phyloP scores from a whole-genome alignment of 31 red algal species.

The Asparagopsis taxiformis region DNA sequence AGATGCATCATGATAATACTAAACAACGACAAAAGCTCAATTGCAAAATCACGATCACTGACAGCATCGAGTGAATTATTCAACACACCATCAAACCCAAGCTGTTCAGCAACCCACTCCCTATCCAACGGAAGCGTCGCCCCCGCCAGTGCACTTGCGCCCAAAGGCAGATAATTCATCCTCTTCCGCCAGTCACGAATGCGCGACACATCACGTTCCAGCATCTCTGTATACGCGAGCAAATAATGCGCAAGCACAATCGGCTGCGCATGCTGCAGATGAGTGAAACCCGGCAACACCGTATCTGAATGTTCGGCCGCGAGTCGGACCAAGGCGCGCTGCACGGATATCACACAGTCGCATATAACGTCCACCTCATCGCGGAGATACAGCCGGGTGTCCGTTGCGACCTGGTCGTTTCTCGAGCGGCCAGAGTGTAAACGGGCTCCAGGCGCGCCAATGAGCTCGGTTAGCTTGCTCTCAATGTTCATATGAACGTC shows the following conservation, averaged over 20 bases:
- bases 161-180: constrained; percentile 87
- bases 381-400: constrained; percentile 89
- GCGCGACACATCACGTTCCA: constrained; percentile 75
- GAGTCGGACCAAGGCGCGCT: constrained; percentile 71
- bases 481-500: constrained; percentile 99
- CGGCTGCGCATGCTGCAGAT: constrained; percentile 98
- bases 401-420: constrained; percentile 98
- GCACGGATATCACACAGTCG: constrained; percentile 36
- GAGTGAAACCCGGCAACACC: constrained; percentile 95
- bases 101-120: constrained; percentile 55
- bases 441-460: constrained; percentile 73
- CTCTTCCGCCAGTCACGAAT: constrained; percentile 72
- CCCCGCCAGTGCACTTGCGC: constrained; percentile 85
- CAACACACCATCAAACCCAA: constrained; percentile 77
- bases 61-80: constrained; percentile 94
- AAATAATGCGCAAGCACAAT: constrained; percentile 91
- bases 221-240: constrained; percentile 96
- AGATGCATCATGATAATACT: constrained; percentile 95
- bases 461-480: constrained; percentile 72
- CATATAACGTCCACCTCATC: constrained; percentile 80
- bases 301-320: constrained; percentile 68
- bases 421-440: constrained; percentile 90
- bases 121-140: constrained; percentile 92
- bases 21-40: constrained; percentile 82
- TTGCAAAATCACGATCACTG: constrained; percentile 92